phyloP scores from a whole-genome alignment of 1,139 yeast genomes.

The Suhomyces guaymorum region DNA sequence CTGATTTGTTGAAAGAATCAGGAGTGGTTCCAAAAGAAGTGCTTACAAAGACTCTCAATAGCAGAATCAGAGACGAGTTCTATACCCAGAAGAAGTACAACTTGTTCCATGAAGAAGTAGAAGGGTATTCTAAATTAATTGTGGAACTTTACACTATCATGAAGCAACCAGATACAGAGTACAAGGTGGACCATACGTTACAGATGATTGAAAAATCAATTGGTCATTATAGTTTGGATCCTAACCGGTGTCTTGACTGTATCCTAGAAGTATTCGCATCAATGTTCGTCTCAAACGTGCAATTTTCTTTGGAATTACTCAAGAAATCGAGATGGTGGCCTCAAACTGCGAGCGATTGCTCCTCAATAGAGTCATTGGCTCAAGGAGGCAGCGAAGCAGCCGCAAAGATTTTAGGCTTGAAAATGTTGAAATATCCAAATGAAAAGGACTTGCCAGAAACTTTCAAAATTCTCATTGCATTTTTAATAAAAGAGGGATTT shows the following conservation, averaged over 20 bases:
- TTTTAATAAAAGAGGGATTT: constrained; percentile 69
- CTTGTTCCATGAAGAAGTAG: constrained; percentile 73
- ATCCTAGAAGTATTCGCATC: constrained; percentile 53
- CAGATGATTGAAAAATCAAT: constrained; percentile 57
- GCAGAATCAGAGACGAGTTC: constrained; percentile 51
- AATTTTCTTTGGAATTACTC: constrained; percentile 51
- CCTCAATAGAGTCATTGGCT: constrained; percentile 32
- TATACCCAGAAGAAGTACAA: constrained; percentile 76
- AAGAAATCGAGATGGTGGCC: constrained; percentile 72
- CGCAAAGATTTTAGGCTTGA: constrained; percentile 60
- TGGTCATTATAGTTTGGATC: constrained; percentile 80
- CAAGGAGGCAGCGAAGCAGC: constrained; percentile 56
- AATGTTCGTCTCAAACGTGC: constrained; percentile 45
- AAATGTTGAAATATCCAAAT: constrained; percentile 40
- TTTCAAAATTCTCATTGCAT: constrained; percentile 46
- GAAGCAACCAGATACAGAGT: constrained; percentile 39
- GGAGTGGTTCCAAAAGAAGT: constrained; percentile 42
- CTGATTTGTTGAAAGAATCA: constrained; percentile 38
- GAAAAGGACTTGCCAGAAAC: constrained; percentile 45
- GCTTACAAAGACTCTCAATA: constrained; percentile 42
- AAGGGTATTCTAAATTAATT: constrained; percentile 74
- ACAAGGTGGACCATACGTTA: constrained; percentile 49
- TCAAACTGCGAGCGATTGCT: constrained; percentile 28
- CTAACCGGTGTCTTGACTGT: constrained; percentile 67
- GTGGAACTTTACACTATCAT: constrained; percentile 52